A percentile compares a stretch with the other conserved stretches of the same genome.
These are phyloP conservation scores for Helminthosporium solani DNA, from an alignment of 2,329 filamentous ascomycete species.

Conservation along the genomic window DNA sequence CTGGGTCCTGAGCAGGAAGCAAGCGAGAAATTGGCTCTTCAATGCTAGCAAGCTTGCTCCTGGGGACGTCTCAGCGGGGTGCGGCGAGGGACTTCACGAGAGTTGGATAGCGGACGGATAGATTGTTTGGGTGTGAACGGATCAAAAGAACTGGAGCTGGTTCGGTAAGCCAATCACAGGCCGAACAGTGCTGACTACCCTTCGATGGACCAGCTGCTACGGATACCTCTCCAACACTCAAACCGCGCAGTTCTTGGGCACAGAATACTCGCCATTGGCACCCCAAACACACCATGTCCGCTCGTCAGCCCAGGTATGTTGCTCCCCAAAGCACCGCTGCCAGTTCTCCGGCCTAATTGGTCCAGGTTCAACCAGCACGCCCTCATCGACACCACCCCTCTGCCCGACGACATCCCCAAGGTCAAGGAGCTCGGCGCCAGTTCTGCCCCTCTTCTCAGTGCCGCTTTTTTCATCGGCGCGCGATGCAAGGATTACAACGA, in stretches of 20 bases:
- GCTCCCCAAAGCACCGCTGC: slow-evolving; percentile 7
- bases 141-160: neutral
- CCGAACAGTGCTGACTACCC: slow-evolving; percentile 8
- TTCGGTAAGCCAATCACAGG: slow-evolving; percentile 7
- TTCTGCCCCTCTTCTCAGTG: slow-evolving; percentile 87
- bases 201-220: neutral
- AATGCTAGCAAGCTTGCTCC: neutral
- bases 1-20: neutral
- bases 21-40: neutral
- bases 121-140: neutral
- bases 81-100: neutral
- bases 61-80: neutral
- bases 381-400: slow-evolving; percentile 93
- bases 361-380: slow-evolving; percentile 88
- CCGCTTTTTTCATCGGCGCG: slow-evolving; percentile 94
- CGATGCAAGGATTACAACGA: slow-evolving; percentile 95
- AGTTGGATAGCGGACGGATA: neutral
- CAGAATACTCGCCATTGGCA: slow-evolving; percentile 42
- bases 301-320: slow-evolving; percentile 60
- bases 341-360: slow-evolving; percentile 21
- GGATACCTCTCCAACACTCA: slow-evolving; percentile 4
- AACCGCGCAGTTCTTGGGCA: slow-evolving; percentile 17
- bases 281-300: slow-evolving; percentile 56
- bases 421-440: slow-evolving; percentile 92
- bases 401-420: slow-evolving; percentile 86